Base-by-base conservation (phyloP, 768 basidiomycete species). In the Zangia roseola region DNA sequence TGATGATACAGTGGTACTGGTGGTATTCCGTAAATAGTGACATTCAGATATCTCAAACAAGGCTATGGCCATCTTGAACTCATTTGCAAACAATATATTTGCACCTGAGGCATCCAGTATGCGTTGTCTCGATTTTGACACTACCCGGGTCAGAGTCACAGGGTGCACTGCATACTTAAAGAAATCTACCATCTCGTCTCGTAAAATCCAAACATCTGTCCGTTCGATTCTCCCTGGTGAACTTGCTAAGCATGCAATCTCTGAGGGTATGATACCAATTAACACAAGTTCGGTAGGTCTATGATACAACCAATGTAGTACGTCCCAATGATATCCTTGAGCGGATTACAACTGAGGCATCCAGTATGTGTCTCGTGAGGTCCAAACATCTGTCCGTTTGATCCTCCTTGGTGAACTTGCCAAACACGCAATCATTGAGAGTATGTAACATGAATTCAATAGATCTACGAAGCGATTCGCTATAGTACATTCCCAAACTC, bases 21-120 rank as follows among this genome's bases (percentile, higher is more conserved):
- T n/a, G n/a, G n/a, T n/a, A n/a, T n/a, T n/a, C n/a, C n/a, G n/a
- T n/a, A n/a, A n/a, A n/a, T n/a, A n/a, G n/a, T n/a, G n/a, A n/a
- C n/a, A n/a, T n/a, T n/a, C n/a, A n/a, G 91, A 90, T 83, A 91
- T 92, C 74, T 91, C 88, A 44, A 91, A 88, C 82, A 90, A 91
- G 73, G 84, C 84, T 10, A 86, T 88, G 85, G 83, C 86, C 44
- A 88, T 89, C 66, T 73, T 87, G 56, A 86, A 89, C 76, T 88
- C 87, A 0, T 89, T 89, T 65, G 87, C 89, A 59, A 88, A 89
- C 63, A 88, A 89, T 58, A 88, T 89, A 63, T 89, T 89, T 57
- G 86, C 85, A 36, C 79, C 80, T 3, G 84, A 86, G 64, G 84
- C 84, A 45, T 85, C 83, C 38, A 84, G 83, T 84, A 64, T 45